A percentile compares a stretch with the other conserved stretches of the same genome.
Evolutionary conservation across 2,329 filamentous ascomycete genomes (phyloP).

Genomic region (Phyllosticta citribraziliensis): DNA sequence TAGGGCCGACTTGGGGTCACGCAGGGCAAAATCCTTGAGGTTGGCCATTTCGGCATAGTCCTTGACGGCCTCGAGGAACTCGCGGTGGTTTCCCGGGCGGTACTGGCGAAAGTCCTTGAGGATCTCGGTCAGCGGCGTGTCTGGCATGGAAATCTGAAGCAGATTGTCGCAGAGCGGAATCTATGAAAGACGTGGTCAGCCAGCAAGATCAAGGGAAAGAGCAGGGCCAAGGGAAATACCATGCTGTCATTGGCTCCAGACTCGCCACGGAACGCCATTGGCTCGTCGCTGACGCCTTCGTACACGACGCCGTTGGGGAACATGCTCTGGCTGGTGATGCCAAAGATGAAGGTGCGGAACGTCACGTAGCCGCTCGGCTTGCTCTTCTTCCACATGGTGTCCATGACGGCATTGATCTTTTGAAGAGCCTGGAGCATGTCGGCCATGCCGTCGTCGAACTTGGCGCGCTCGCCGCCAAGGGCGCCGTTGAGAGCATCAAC

Average conservation of each 20-base stretch:
- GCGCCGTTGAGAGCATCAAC: conserved; percentile 54
- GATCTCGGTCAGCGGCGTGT: conserved; percentile 80
- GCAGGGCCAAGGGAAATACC: conserved; percentile 29
- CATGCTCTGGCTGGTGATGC: conserved; percentile 88
- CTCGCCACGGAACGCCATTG: conserved; percentile 79
- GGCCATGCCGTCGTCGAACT: conserved; percentile 47
- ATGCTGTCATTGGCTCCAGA: conserved; percentile 92
- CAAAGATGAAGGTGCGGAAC: conserved; percentile 95
- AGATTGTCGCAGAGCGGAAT: conserved; percentile 84
- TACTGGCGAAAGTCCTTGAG: conserved; percentile 83
- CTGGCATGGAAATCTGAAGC: conserved; percentile 75
- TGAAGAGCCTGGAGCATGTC: conserved; percentile 51
- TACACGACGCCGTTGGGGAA: conserved; percentile 88
- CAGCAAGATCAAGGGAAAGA: not conserved
- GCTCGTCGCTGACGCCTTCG: conserved; percentile 67
- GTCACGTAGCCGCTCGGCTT: conserved; percentile 74
- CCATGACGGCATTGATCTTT: conserved; percentile 72
- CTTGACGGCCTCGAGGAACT: conserved; percentile 67
- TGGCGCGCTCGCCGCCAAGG: conserved; percentile 34
- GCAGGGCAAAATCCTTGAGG: conserved; percentile 51
- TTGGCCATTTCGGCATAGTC: conserved; percentile 41
- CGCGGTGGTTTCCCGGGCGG: conserved; percentile 77
- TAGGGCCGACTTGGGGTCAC: conserved; percentile 49
- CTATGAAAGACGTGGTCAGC: conserved; percentile 20
- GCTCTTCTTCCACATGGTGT: conserved; percentile 84